Base-by-base conservation (phyloP, 169 alveolate species). In the Cystoisospora suis region DNA sequence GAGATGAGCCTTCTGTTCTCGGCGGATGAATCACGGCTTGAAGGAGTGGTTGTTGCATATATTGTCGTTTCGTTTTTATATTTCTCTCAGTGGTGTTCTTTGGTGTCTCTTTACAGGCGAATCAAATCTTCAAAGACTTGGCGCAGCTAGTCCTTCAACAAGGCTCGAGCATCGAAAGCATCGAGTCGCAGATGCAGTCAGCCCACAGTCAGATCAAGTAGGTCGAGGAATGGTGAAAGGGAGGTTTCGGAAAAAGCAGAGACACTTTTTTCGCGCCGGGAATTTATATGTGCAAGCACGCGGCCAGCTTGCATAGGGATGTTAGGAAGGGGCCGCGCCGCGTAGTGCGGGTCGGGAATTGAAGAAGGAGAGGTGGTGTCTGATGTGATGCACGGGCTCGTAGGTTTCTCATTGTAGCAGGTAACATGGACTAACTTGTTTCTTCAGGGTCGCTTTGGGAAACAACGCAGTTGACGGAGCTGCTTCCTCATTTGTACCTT, bases 121-220 rank as follows among this genome's bases (percentile, higher is more conserved):
- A 85, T 38, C 80, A 61, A 32, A 85, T 85, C 90, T 85, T 85
- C 45, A 58, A 61, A 23, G 90, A 85, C 34, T 81, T 85, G 29
- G 90, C 90, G 27, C 72, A 85, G 72, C 44, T 85, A 47, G 72
- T 85, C 9, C 46, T 85, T 47, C 45, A 69, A 9, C 90, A 85
- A 47, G 90, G 49, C 34, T 59, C 72, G 36, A 47, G 80, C 36
- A 44, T 85, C 45, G 72, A 56, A 32, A 36, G 75, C 46, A 85
- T 85, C 34, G 90, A 85, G 47, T 27, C 90, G 65, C 90, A 85
- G 44, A 85, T 85, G 90, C 90, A 85, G 15, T n/a, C 72, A 27
- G 81, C 90, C 46, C 90, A 85, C n/a, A 46, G 53, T 23, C 90
- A 85, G 49, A 36, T 70, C 59, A 85, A 85, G 90, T 85, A 56